Conservation (phyloP, 129 eudicot species). For the Flaveria trinervia region DNA sequence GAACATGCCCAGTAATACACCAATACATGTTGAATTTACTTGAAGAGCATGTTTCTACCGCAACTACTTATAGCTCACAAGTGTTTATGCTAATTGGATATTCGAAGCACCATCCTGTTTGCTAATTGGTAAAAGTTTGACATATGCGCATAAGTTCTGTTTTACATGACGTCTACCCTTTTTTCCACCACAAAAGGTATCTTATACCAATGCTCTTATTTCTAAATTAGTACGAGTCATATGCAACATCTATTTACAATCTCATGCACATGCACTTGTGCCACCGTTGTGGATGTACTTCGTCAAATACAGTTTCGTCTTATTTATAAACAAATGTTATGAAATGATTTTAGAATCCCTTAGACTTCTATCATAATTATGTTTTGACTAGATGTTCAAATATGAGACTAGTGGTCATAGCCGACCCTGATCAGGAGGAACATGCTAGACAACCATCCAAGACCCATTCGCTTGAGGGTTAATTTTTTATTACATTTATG, state of each 20-base stretch:
- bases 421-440: no score
- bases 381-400: background rate
- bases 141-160: background rate
- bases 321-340: background rate
- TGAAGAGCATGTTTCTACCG: background rate
- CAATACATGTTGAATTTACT: constrained; percentile 2
- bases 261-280: background rate
- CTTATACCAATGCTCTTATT: background rate
- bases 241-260: background rate
- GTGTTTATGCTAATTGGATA: constrained; percentile 27
- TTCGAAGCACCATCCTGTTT: constrained; percentile 26
- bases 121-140: constrained; percentile 5
- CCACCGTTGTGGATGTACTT: background rate
- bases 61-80: constrained; percentile 25
- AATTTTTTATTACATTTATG: no score
- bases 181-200: background rate
- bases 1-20: constrained; percentile 27
- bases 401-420: background rate
- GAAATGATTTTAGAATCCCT: background rate
- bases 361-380: no score
- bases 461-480: no score
- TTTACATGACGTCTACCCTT: background rate
- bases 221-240: background rate
- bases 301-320: background rate
- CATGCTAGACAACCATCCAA: no score